phyloP scores from a whole-genome alignment of 345 rosid genomes.

The Clarkia xantiana region DNA sequence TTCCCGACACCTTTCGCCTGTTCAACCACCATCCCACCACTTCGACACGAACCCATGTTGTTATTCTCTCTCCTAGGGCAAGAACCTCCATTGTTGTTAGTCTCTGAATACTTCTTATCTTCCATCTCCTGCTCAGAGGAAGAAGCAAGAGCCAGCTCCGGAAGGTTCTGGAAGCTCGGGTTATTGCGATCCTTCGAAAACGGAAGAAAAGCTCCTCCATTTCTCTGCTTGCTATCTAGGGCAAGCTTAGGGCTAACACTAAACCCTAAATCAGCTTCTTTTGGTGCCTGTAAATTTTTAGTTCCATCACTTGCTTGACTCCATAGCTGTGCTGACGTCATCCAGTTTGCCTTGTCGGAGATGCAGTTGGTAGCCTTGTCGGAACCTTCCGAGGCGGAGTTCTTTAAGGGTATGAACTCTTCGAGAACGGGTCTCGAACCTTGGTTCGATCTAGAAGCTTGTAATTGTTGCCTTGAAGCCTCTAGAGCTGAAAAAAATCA shows the following conservation, averaged over 20 bases:
- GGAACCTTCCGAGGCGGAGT: constrained; percentile 21
- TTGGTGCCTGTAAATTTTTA: constrained; percentile 22
- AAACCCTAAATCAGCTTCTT: constrained; percentile 36
- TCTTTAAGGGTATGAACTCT: constrained; percentile 89
- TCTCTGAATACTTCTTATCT: constrained; percentile 34
- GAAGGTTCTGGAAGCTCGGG: constrained; percentile 25
- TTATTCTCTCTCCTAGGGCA: constrained; percentile 24
- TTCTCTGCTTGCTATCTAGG: constrained; percentile 52
- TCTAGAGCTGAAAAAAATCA: constrained; percentile 49
- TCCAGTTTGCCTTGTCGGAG: constrained; percentile 66
- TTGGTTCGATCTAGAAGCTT: constrained; percentile 47
- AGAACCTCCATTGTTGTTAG: constrained; percentile 19
- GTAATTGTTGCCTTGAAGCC: constrained; percentile 70
- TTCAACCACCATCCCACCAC: constrained; percentile 14
- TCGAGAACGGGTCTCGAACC: constrained; percentile 61
- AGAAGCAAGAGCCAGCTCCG: constrained; percentile 55
- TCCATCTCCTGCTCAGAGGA: constrained; percentile 29
- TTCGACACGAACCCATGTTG: constrained; percentile 9
- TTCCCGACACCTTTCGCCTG: constrained; percentile 20
- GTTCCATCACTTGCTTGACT: constrained; percentile 50
- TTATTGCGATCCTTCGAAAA: constrained; percentile 58
- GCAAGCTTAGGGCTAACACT: constrained; percentile 43
- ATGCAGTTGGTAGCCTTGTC: constrained; percentile 23
- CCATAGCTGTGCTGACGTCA: constrained; percentile 94
- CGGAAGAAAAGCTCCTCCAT: constrained; percentile 86